A percentile compares a stretch with the other conserved stretches of the same genome.
phyloP scores from a whole-genome alignment of 2,329 filamentous ascomycete species.

The Fusarium burgessii region DNA sequence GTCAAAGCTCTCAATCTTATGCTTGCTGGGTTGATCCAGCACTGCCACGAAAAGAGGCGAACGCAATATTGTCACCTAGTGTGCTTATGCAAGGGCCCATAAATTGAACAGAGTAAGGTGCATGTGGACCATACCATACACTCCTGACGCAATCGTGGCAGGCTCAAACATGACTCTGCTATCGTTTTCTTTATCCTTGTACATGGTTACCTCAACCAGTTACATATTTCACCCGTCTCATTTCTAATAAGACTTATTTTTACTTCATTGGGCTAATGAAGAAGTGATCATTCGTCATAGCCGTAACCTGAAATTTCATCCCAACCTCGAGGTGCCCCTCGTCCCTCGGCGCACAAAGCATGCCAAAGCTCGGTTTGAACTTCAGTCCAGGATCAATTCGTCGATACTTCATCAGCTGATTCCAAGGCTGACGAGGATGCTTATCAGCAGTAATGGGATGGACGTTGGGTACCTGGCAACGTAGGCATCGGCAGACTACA shows the following conservation, averaged over 20 bases:
- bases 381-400: conserved; percentile 70
- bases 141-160: too few species aligned
- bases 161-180: not conserved
- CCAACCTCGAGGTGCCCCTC: conserved; percentile 68
- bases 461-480: conserved; percentile 75
- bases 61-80: not conserved
- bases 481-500: conserved; percentile 68
- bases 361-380: conserved; percentile 75
- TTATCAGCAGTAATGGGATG: conserved; percentile 70
- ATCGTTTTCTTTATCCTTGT: not conserved
- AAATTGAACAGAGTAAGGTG: not conserved
- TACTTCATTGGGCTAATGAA: conserved; percentile 48
- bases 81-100: not conserved
- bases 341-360: conserved; percentile 70
- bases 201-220: not conserved
- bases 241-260: not conserved
- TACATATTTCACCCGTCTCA: not conserved
- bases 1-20: not conserved
- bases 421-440: conserved; percentile 70
- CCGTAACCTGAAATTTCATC: conserved; percentile 67
- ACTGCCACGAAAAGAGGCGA: not conserved
- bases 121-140: not conserved
- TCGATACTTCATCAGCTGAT: conserved; percentile 70
- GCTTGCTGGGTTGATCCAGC: not conserved
- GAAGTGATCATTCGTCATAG: conserved; percentile 66